Percentiles rank a stretch among this genome's conserved stretches.
Conservation (phyloP, 352 stramenopile genomes). For the Blastocystis sp. region DNA sequence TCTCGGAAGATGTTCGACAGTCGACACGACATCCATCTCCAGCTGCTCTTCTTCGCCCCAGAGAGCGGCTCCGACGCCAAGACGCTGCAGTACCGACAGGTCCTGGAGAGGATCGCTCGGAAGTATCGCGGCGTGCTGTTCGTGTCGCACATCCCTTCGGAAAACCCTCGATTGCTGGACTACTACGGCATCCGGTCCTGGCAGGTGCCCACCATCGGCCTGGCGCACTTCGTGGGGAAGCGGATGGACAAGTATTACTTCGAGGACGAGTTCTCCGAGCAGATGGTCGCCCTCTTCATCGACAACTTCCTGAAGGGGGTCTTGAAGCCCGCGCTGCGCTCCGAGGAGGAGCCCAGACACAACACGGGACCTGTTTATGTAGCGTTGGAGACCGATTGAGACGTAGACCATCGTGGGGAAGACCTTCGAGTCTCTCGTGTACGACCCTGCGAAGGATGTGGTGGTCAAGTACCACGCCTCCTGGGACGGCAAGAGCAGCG, state of each 20-base stretch:
- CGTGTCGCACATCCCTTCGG: slow-evolving; percentile 16
- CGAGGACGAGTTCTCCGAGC: neutral
- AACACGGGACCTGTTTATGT: neutral
- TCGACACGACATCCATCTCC: neutral
- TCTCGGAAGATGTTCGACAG: neutral
- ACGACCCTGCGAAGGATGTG: neutral
- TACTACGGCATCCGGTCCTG: neutral
- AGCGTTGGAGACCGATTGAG: neutral
- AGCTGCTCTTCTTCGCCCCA: slow-evolving; percentile 22
- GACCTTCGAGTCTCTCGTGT: slow-evolving; percentile 6
- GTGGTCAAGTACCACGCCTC: slow-evolving; percentile 15
- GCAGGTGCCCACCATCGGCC: neutral
- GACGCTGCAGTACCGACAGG: neutral
- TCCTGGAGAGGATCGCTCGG: neutral
- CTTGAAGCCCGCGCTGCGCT: neutral
- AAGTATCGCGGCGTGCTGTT: neutral
- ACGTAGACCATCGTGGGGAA: slow-evolving; percentile 14
- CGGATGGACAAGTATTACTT: neutral
- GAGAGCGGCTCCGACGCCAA: neutral
- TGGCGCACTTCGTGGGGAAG: neutral
- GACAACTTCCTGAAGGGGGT: neutral
- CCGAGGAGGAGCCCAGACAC: neutral
- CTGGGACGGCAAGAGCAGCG: slow-evolving; percentile 18
- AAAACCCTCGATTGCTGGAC: slow-evolving; percentile 30
- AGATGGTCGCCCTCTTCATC: neutral